These are phyloP conservation scores for Beauveria brongniartii DNA, from an alignment of 2,329 filamentous ascomycete genomes.

Conservation along the genomic window DNA sequence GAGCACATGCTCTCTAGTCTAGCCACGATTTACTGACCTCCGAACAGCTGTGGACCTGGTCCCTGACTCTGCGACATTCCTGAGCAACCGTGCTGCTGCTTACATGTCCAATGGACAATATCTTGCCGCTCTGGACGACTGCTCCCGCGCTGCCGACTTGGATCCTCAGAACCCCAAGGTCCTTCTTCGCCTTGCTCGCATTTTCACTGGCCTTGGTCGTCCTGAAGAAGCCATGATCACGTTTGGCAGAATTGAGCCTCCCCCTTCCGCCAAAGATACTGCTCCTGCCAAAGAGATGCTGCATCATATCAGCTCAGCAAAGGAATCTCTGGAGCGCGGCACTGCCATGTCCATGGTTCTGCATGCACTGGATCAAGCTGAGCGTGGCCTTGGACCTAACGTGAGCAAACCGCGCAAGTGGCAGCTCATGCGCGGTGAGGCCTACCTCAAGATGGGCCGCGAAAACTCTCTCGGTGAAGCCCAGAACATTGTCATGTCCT, in stretches of 20 bases:
- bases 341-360: slow-evolving; percentile 85
- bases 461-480: slow-evolving; percentile 84
- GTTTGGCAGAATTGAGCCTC: slow-evolving; percentile 70
- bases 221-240: slow-evolving; percentile 81
- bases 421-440: slow-evolving; percentile 86
- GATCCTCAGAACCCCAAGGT: slow-evolving; percentile 86
- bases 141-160: slow-evolving; percentile 69
- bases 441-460: slow-evolving; percentile 86
- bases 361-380: slow-evolving; percentile 84
- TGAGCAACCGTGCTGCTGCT: slow-evolving; percentile 90
- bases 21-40: slow-evolving; percentile 13
- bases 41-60: slow-evolving; percentile 79
- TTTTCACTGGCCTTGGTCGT: slow-evolving; percentile 79
- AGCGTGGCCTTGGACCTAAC: slow-evolving; percentile 66
- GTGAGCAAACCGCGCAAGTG: slow-evolving; percentile 83
- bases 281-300: slow-evolving; percentile 78
- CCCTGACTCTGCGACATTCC: slow-evolving; percentile 78
- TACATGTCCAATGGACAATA: slow-evolving; percentile 83
- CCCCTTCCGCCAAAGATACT: slow-evolving; percentile 78
- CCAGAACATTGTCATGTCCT: slow-evolving; percentile 81
- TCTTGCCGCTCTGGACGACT: slow-evolving; percentile 76
- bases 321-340: slow-evolving; percentile 65
- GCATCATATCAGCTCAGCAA: slow-evolving; percentile 70
- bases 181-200: slow-evolving; percentile 75
- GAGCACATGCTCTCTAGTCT: neutral